Conservation (phyloP, 805 yeast genomes). For the Yamadazyma endophytica region DNA sequence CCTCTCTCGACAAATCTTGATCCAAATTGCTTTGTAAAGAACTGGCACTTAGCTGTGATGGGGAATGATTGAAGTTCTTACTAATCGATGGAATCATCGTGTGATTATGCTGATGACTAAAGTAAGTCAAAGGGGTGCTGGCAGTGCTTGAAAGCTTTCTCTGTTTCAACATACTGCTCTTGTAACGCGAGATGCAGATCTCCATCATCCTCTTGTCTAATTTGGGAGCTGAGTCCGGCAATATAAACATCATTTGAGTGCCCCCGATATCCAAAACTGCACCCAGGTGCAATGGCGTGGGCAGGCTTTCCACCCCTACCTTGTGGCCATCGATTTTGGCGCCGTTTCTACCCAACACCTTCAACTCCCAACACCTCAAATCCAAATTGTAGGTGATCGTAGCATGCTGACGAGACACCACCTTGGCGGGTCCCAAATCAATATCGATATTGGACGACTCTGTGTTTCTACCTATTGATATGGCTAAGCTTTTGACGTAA, state of each 20-base stretch:
- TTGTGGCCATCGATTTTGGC: slow-evolving; percentile 79
- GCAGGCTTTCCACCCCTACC: slow-evolving; percentile 45
- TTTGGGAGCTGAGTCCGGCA: slow-evolving; percentile 83
- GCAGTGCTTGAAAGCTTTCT: slow-evolving; percentile 12
- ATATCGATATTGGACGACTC: slow-evolving; percentile 53
- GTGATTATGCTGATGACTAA: slow-evolving; percentile 15
- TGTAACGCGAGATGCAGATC: slow-evolving; percentile 31
- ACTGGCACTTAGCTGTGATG: slow-evolving; percentile 35
- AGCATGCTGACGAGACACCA: slow-evolving; percentile 92
- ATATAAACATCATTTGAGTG: slow-evolving; percentile 97
- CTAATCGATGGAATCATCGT: slow-evolving; percentile 16
- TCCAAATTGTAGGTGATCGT: slow-evolving; percentile 71
- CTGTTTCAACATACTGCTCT: slow-evolving; percentile 18
- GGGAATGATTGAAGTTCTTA: slow-evolving; percentile 43
- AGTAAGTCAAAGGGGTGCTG: slow-evolving; percentile 10
- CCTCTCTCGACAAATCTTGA: slow-evolving; percentile 80
- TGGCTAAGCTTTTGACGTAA: slow-evolving; percentile 73
- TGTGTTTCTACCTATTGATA: slow-evolving; percentile 86
- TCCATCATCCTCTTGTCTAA: slow-evolving; percentile 49
- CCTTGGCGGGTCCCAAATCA: slow-evolving; percentile 95
- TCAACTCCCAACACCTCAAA: slow-evolving; percentile 79
- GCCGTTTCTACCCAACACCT: slow-evolving; percentile 86
- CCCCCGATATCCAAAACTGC: slow-evolving; percentile 93
- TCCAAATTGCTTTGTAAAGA: slow-evolving; percentile 43
- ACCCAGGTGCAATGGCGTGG: slow-evolving; percentile 73